Evolutionary conservation across 352 stramenopile species (phyloP).

Genomic region (Phytophthora podocarpi): DNA sequence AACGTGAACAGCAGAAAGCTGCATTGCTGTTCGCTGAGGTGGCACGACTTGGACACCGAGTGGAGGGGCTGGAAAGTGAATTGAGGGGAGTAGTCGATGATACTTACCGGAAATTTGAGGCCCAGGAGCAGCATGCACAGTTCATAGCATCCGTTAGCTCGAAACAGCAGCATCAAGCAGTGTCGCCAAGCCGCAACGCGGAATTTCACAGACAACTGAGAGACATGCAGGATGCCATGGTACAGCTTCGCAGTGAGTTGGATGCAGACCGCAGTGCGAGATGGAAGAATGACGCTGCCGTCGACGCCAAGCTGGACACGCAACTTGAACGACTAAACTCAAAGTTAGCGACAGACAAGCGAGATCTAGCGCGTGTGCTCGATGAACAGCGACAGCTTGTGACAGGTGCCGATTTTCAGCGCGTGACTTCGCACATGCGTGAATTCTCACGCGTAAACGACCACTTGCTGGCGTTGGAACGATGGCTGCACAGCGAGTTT

Average conservation of each 20-base stretch:
- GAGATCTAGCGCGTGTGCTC: slow-evolving; percentile 51
- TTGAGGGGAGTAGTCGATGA: slow-evolving; percentile 40
- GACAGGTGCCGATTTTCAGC: slow-evolving; percentile 52
- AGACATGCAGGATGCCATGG: slow-evolving; percentile 42
- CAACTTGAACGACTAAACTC: slow-evolving; percentile 53
- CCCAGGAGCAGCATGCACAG: slow-evolving; percentile 50
- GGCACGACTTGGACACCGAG: slow-evolving; percentile 47
- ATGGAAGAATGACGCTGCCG: slow-evolving; percentile 48
- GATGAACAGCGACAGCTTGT: slow-evolving; percentile 61
- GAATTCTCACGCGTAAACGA: slow-evolving; percentile 66
- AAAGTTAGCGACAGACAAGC: slow-evolving; percentile 54
- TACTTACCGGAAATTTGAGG: slow-evolving; percentile 42
- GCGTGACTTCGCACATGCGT: slow-evolving; percentile 49
- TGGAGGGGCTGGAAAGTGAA: slow-evolving; percentile 47
- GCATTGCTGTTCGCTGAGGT: slow-evolving; percentile 76
- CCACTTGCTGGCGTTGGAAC: slow-evolving; percentile 60
- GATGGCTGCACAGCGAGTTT: slow-evolving; percentile 61
- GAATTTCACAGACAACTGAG: slow-evolving; percentile 37
- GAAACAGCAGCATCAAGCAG: slow-evolving; percentile 47
- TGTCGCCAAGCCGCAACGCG: slow-evolving; percentile 17
- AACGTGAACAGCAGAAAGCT: slow-evolving; percentile 73
- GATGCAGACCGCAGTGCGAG: slow-evolving; percentile 62
- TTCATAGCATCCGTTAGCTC: slow-evolving; percentile 19
- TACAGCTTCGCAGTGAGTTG: slow-evolving; percentile 57
- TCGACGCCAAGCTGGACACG: slow-evolving; percentile 46